These are phyloP conservation scores for Moricandia moricandioides DNA, from an alignment of 345 rosid species.

Conservation along the genomic window DNA sequence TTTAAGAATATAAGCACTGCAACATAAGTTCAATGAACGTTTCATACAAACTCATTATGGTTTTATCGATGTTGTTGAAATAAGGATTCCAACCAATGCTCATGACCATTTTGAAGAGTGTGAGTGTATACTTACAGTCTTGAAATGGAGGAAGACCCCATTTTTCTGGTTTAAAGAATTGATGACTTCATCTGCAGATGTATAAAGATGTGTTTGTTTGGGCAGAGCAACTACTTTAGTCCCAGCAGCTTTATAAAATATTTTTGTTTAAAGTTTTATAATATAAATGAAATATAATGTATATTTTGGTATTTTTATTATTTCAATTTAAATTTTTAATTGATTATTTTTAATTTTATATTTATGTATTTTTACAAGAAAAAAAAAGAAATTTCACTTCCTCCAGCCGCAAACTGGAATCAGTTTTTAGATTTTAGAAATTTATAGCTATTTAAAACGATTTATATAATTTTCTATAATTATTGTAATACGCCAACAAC, in stretches of 20 bases:
- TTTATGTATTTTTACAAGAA: too few relatives aligned
- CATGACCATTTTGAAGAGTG: conserved; percentile 77
- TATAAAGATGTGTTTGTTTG: conserved; percentile 68
- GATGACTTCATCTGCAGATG: conserved; percentile 70
- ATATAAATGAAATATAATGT: too few relatives aligned
- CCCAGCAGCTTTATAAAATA: conserved; percentile 88
- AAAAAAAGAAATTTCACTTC: too few relatives aligned
- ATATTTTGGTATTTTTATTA: too few relatives aligned
- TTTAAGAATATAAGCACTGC: not conserved
- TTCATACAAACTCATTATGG: conserved; percentile 55
- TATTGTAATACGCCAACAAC: too few relatives aligned
- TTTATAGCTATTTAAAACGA: too few relatives aligned
- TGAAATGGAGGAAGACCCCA: conserved; percentile 93
- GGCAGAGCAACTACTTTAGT: conserved; percentile 75
- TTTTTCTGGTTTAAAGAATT: conserved; percentile 72
- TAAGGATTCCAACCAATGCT: conserved; percentile 95
- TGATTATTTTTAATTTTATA: too few relatives aligned
- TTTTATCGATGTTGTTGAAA: conserved; percentile 82
- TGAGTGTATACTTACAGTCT: conserved; percentile 58
- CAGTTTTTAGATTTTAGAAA: too few relatives aligned
- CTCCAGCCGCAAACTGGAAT: too few relatives aligned
- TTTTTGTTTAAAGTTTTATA: too few relatives aligned
- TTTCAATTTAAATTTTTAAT: too few relatives aligned
- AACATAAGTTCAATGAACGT: not conserved
- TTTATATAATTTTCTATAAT: too few relatives aligned